Conservation (phyloP, 2,329 filamentous ascomycete species). For the Fonsecaea multimorphosa region DNA sequence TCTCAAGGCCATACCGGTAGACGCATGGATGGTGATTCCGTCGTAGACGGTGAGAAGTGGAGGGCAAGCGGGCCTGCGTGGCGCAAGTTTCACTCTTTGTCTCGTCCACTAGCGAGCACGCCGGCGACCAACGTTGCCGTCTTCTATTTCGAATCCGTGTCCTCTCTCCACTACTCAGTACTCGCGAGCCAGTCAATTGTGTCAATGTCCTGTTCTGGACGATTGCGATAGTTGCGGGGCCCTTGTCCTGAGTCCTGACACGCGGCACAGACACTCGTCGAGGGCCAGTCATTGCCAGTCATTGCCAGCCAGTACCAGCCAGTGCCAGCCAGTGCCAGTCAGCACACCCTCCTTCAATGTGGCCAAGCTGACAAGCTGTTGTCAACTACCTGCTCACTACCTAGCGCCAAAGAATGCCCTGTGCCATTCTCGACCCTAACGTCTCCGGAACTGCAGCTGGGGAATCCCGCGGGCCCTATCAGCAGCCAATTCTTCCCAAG, state of each 20-base stretch:
- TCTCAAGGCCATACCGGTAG: no score
- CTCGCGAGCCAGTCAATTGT: neutral
- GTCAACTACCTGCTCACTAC: neutral
- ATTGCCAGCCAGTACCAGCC: no score
- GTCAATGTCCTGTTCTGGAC: neutral
- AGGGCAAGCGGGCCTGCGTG: neutral
- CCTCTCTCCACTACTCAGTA: neutral
- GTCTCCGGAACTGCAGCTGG: neutral
- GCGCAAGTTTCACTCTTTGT: neutral
- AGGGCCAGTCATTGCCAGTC: no score
- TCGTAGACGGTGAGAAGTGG: neutral
- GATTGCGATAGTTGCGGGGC: neutral
- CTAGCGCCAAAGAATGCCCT: neutral
- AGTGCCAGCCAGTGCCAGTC: neutral
- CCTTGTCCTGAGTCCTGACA: neutral
- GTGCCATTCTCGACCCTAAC: neutral
- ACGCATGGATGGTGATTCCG: no score
- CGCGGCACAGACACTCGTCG: neutral
- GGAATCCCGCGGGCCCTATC: neutral
- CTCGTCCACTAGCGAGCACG: neutral
- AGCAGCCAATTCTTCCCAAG: neutral
- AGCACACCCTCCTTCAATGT: neutral
- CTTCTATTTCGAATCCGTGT: neutral
- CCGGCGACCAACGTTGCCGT: slow-evolving; percentile 6
- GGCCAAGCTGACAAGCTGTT: neutral